A percentile compares a stretch with the other conserved stretches of the same genome.
Evolutionary conservation across 2,329 filamentous ascomycete species (phyloP).

Genomic region (Fusarium continuum): DNA sequence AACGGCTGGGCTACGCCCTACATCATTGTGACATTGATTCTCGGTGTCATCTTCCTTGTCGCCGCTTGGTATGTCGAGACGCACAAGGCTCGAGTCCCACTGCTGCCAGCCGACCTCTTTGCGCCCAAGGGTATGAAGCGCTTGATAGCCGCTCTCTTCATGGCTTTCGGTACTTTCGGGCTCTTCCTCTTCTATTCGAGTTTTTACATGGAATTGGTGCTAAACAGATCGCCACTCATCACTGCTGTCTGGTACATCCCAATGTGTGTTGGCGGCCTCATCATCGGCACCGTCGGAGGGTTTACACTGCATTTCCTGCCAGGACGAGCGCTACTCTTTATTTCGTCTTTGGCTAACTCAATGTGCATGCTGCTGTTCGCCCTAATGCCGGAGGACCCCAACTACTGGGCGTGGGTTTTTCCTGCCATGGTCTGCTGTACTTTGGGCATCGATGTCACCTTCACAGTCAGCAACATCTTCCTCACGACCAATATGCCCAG

Average conservation of each 20-base stretch:
- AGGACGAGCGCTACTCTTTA: conserved; percentile 60
- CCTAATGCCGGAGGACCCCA: conserved; percentile 60
- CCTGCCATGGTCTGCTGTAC: conserved; percentile 68
- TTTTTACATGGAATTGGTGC: conserved; percentile 66
- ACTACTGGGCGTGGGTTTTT: conserved; percentile 72
- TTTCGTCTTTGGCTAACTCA: conserved; percentile 62
- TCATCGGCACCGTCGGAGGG: conserved; percentile 64
- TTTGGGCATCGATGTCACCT: conserved; percentile 72
- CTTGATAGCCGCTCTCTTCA: conserved; percentile 63
- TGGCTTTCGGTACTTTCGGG: conserved; percentile 63
- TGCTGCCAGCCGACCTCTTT: conserved; percentile 72
- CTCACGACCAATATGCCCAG: conserved; percentile 70
- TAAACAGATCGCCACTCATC: conserved; percentile 61
- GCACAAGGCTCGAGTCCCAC: conserved; percentile 66
- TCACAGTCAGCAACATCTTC: conserved; percentile 73
- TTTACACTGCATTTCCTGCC: conserved; percentile 65
- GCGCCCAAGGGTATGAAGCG: conserved; percentile 64
- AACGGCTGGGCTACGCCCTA: conserved; percentile 72
- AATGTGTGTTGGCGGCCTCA: conserved; percentile 65
- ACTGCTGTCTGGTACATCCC: conserved; percentile 68
- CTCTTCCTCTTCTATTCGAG: conserved; percentile 71
- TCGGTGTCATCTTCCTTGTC: conserved; percentile 63
- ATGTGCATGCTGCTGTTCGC: conserved; percentile 64
- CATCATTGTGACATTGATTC: conserved; percentile 66
- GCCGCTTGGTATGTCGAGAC: conserved; percentile 70